phyloP scores from a whole-genome alignment of 805 yeast species.

The Wickerhamiella azyma region DNA sequence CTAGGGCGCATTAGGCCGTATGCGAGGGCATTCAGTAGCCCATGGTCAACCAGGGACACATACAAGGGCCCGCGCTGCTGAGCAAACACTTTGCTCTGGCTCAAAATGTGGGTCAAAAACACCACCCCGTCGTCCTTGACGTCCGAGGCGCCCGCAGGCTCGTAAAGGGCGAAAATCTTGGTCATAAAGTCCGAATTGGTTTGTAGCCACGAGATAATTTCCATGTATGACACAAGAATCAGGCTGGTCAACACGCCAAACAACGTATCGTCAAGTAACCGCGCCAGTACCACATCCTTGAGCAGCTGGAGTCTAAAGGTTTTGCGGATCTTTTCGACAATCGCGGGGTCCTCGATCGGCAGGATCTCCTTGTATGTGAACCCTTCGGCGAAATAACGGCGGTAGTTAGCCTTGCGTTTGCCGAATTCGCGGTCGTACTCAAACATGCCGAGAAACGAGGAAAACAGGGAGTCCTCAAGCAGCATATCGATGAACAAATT shows the following conservation, averaged over 20 bases:
- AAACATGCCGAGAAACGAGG: conserved; percentile 60
- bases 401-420: conserved; percentile 60
- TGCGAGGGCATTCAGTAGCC: conserved; percentile 53
- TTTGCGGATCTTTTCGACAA: conserved; percentile 39
- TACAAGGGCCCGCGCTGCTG: conserved; percentile 52
- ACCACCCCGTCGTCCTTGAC: conserved; percentile 46
- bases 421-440: conserved; percentile 87
- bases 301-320: conserved; percentile 70
- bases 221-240: conserved; percentile 56
- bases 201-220: conserved; percentile 46
- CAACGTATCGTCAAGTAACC: conserved; percentile 70
- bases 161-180: conserved; percentile 46
- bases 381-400: conserved; percentile 46
- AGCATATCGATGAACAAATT: conserved; percentile 43
- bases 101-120: conserved; percentile 65
- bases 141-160: conserved; percentile 14
- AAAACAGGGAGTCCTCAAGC: conserved; percentile 37
- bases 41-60: conserved; percentile 46
- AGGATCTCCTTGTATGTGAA: conserved; percentile 57
- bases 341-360: conserved; percentile 42
- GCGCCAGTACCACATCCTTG: conserved; percentile 73
- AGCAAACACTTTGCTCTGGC: conserved; percentile 56
- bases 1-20: conserved; percentile 51
- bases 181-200: conserved; percentile 39
- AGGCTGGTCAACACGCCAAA: conserved; percentile 51